These are phyloP conservation scores for Ambrosiella beaveri DNA, from an alignment of 2,329 filamentous ascomycete genomes.

Conservation along the genomic window DNA sequence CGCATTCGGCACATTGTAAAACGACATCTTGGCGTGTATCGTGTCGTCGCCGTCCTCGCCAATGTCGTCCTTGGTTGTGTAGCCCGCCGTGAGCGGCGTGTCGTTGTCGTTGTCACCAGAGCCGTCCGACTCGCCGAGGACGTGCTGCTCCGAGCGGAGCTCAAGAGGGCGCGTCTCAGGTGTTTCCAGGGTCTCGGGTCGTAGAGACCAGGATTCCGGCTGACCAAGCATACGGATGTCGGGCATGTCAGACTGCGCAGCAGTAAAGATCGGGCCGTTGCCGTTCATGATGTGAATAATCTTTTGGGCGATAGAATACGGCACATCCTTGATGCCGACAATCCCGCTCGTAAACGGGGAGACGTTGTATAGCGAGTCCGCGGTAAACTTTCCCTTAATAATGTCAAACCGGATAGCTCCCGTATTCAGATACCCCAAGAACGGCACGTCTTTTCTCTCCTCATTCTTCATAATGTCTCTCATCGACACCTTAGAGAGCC, in stretches of 20 bases:
- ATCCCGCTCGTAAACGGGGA: conserved; percentile 77
- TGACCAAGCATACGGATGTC: conserved; percentile 31
- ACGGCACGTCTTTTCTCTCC: conserved; percentile 40
- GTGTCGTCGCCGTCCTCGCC: conserved; percentile 83
- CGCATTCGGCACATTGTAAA: conserved; percentile 68
- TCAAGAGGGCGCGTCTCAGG: background rate
- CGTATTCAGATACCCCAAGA: conserved; percentile 68
- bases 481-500: conserved; percentile 60
- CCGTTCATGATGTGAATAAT: conserved; percentile 45
- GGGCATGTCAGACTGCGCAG: conserved; percentile 13
- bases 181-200: conserved; percentile 10
- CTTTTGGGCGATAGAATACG: conserved; percentile 55
- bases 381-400: conserved; percentile 79
- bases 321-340: conserved; percentile 61
- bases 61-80: conserved; percentile 75
- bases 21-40: conserved; percentile 55
- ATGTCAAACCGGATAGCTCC: conserved; percentile 91
- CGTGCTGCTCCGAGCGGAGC: background rate
- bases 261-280: conserved; percentile 31
- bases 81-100: conserved; percentile 42
- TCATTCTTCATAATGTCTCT: conserved; percentile 45
- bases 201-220: conserved; percentile 27
- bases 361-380: conserved; percentile 69
- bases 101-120: conserved; percentile 18
- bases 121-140: background rate